Evolutionary conservation across 306 rosid genomes (phyloP).

Genomic region (Prunus campanulata): DNA sequence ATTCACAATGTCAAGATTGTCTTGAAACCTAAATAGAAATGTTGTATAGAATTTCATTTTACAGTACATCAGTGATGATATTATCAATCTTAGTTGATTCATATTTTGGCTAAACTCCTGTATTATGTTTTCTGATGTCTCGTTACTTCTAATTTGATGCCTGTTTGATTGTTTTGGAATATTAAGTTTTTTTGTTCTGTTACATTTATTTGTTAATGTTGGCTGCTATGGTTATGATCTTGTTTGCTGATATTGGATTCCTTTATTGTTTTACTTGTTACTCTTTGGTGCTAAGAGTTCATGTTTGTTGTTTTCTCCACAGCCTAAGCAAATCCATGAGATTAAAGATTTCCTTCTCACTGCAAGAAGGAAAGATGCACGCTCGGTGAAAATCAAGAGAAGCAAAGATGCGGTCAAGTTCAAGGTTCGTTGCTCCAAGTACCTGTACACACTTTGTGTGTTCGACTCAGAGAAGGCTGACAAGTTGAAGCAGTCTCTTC

Average conservation of each 20-base stretch:
- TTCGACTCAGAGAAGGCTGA: constrained; percentile 48
- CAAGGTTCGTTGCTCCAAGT: constrained; percentile 50
- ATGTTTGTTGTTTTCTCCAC: neutral
- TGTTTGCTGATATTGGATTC: neutral
- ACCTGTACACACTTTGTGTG: constrained; percentile 49
- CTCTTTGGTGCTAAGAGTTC: neutral
- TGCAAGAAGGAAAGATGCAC: constrained; percentile 58
- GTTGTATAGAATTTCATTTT: neutral
- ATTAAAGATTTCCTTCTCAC: constrained; percentile 56
- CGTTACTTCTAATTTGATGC: too few relatives aligned
- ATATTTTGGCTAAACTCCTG: neutral
- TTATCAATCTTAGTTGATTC: neutral
- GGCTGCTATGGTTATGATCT: neutral
- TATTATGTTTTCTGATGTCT: too few relatives aligned
- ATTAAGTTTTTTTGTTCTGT: too few relatives aligned
- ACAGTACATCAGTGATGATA: neutral
- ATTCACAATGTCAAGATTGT: neutral
- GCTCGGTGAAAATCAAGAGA: constrained; percentile 49
- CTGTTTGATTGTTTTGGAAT: too few relatives aligned
- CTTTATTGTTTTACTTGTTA: neutral
- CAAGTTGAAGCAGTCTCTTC: constrained; percentile 56
- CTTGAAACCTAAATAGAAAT: neutral
- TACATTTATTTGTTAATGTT: neutral
- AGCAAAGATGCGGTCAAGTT: constrained; percentile 46
- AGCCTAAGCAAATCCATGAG: constrained; percentile 61